Base-by-base conservation (phyloP, 2,329 filamentous ascomycete species). In the Malbranchea zuffiana region DNA sequence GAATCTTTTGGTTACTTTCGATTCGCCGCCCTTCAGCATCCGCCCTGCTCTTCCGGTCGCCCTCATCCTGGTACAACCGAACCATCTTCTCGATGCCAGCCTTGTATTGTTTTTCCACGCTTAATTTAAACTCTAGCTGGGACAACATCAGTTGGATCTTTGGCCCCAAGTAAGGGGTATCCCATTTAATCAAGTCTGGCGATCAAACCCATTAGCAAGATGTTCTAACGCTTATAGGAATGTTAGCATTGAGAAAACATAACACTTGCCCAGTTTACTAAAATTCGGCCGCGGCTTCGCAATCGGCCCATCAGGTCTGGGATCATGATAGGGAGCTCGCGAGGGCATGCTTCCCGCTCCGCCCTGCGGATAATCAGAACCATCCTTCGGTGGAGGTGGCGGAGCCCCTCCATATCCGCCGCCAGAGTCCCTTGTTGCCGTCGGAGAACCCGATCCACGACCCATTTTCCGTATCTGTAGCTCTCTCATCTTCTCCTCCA, bases 11-110 rank as follows among this genome's bases (percentile, higher is more conserved):
- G 59, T 87, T 94, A 65, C 88, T 96, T 65, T 98, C 90, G 43
- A 93, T 80, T 40, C 82, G 75, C 54, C 85, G 78, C 33, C 80
- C 83, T 50, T 93, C 86, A 27, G 90, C 90, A 60, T 98, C 90
- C 40, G 82, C 78, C 58, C 82, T 84, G 65, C 88, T 96, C 69
- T 94, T 95, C 50, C 87, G 79, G 57, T 98, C 90, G 19, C 90
- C 88, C 60, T 96, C 90, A 73, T 96, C 90, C 56, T 90, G 80
- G 57, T 98, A 98, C 23, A 98, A 70, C 58, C 90, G 85, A 31
- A 95, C 84, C 90, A 98, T 96, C 68, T 98, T 98, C 63, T 98
- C 90, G 50, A 98, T 90, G 44, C 90, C 90, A 55, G 93, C 92
- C 48, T 96, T 86, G 63, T 98, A 98, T 63, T 98, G 90, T 58